Conservation (phyloP, 2,329 filamentous ascomycete species). For the Xylariaceae sp. region DNA sequence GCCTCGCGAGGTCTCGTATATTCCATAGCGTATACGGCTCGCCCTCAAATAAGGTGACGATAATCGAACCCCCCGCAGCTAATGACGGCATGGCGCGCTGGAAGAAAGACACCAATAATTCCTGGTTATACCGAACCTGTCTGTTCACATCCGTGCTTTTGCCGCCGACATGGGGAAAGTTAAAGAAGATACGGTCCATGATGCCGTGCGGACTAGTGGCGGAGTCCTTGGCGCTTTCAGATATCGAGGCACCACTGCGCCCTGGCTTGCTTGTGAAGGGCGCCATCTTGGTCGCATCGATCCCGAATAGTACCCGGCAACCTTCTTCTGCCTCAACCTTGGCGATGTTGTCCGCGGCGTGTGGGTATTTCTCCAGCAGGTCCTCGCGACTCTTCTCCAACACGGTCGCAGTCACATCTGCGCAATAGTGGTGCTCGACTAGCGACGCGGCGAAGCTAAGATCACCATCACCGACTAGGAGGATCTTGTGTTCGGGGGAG, state of each 20-base stretch:
- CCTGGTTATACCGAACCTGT: conserved; percentile 89
- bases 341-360: conserved; percentile 57
- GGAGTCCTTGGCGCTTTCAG: background rate
- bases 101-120: conserved; percentile 69
- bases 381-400: conserved; percentile 55
- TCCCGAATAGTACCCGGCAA: conserved; percentile 50
- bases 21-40: conserved; percentile 97
- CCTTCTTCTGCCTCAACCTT: conserved; percentile 44
- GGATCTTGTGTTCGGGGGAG: conserved; percentile 59
- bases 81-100: conserved; percentile 49
- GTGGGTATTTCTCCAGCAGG: conserved; percentile 70
- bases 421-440: conserved; percentile 61
- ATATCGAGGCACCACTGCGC: conserved; percentile 1
- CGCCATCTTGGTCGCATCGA: conserved; percentile 65
- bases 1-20: conserved; percentile 77
- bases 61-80: conserved; percentile 55
- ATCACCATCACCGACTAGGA: conserved; percentile 76
- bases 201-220: conserved; percentile 26
- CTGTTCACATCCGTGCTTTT: conserved; percentile 89
- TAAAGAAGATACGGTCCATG: conserved; percentile 84
- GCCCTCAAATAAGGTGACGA: conserved; percentile 88
- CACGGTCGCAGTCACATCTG: conserved; percentile 64
- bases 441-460: conserved; percentile 71
- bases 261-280: conserved; percentile 42
- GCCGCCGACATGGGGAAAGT: conserved; percentile 95